phyloP scores from a whole-genome alignment of 345 rosid genomes.

The Eutrema japonicum region DNA sequence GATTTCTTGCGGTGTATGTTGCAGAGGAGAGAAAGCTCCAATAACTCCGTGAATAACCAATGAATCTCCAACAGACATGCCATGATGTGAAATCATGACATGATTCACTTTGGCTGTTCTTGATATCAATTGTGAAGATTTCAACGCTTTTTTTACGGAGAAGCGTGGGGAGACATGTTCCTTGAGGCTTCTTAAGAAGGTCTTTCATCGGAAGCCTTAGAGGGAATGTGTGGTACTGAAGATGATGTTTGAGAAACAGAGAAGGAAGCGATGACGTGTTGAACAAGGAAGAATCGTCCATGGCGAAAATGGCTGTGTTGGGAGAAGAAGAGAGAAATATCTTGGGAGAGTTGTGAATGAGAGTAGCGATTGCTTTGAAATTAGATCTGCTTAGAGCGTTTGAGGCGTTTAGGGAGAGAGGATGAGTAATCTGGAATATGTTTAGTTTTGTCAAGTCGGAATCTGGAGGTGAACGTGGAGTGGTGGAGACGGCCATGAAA shows the following conservation, averaged over 20 bases:
- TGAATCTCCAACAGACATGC: conserved; percentile 64
- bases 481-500: conserved; percentile 65
- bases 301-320: conserved; percentile 70
- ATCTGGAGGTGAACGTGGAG: conserved; percentile 47
- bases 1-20: not conserved
- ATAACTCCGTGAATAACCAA: conserved; percentile 73
- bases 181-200: conserved; percentile 52
- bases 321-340: conserved; percentile 61
- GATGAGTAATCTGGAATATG: conserved; percentile 34
- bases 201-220: conserved; percentile 55
- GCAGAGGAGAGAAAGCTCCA: conserved; percentile 55
- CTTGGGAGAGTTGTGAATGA: conserved; percentile 63
- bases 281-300: conserved; percentile 62
- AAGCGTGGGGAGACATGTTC: conserved; percentile 69
- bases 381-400: conserved; percentile 59
- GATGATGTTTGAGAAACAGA: conserved; percentile 58
- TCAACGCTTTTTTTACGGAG: conserved; percentile 53
- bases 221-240: conserved; percentile 69
- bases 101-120: conserved; percentile 60
- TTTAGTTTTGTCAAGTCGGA: conserved; percentile 10
- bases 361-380: conserved; percentile 64
- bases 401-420: conserved; percentile 58
- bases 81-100: conserved; percentile 62
- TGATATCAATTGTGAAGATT: conserved; percentile 49
- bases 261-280: conserved; percentile 56